phyloP scores from a whole-genome alignment of 495 filamentous ascomycete genomes.

The Aspergillus sparsus region DNA sequence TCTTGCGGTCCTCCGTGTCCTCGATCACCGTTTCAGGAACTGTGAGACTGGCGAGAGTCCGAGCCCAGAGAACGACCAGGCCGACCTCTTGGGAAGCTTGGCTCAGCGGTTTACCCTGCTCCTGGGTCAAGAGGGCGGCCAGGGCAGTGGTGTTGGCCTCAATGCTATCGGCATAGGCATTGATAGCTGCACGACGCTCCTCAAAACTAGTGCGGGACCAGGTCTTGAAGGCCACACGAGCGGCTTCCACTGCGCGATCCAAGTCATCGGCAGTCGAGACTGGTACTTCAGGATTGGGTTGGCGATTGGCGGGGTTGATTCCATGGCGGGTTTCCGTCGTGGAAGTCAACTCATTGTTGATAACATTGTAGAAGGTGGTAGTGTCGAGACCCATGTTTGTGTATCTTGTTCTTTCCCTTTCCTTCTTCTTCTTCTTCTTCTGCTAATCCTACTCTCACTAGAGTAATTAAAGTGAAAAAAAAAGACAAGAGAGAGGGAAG shows the following conservation, averaged over 20 bases:
- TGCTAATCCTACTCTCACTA: no score
- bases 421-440: no score
- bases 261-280: constrained; percentile 55
- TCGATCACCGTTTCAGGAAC: constrained; percentile 39
- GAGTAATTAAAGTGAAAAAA: no score
- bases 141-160: constrained; percentile 46
- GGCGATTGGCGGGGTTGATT: constrained; percentile 22
- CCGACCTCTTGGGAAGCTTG: constrained; percentile 31
- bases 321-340: constrained; percentile 29
- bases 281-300: constrained; percentile 52
- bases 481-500: no score
- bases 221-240: constrained; percentile 46
- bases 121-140: constrained; percentile 49
- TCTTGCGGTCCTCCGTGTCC: constrained; percentile 49
- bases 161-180: constrained; percentile 53
- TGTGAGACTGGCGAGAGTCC: constrained; percentile 19
- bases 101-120: constrained; percentile 57
- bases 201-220: constrained; percentile 53
- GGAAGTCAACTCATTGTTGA: constrained; percentile 39
- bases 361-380: constrained; percentile 34
- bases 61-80: constrained; percentile 29
- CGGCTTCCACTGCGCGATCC: constrained; percentile 53
- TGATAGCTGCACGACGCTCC: constrained; percentile 55
- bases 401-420: not conserved
- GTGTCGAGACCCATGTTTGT: not conserved